Percentiles rank a stretch among this genome's conserved stretches.
Conservation (phyloP, 2,329 filamentous ascomycete genomes). For the Penicillium sp. region DNA sequence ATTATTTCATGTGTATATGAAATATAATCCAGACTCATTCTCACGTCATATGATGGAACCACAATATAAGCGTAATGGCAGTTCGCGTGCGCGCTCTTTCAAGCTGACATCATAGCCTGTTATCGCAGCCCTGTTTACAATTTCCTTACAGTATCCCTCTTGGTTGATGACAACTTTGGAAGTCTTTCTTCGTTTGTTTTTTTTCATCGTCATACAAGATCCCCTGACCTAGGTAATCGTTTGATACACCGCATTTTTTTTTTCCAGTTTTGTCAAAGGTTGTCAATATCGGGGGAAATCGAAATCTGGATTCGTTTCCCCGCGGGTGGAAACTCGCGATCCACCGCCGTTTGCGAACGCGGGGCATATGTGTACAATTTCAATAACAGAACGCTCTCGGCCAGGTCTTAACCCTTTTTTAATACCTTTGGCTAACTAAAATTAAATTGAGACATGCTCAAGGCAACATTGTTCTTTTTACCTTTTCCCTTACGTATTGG, state of each 20-base stretch:
- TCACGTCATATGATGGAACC: background rate
- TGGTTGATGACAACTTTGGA: background rate
- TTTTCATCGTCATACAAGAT: background rate
- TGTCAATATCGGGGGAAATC: background rate
- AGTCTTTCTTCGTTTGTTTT: background rate
- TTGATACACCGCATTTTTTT: background rate
- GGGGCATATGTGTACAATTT: background rate
- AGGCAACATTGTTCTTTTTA: background rate
- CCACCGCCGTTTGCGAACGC: slow-evolving; percentile 4
- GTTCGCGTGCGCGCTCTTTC: background rate
- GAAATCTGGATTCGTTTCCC: background rate
- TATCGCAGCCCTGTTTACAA: background rate
- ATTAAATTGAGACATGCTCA: background rate
- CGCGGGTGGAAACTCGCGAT: background rate
- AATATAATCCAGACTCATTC: background rate
- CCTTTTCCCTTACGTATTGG: background rate
- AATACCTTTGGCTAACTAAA: background rate
- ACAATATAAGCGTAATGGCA: background rate
- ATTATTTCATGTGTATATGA: background rate
- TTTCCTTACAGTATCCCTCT: background rate
- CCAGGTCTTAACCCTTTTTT: background rate
- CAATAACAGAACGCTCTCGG: background rate
- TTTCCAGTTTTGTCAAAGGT: background rate
- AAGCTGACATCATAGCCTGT: background rate
- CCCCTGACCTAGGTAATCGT: background rate